phyloP scores from a whole-genome alignment of 164 flowering plant genomes.

The Stephania cephalantha region DNA sequence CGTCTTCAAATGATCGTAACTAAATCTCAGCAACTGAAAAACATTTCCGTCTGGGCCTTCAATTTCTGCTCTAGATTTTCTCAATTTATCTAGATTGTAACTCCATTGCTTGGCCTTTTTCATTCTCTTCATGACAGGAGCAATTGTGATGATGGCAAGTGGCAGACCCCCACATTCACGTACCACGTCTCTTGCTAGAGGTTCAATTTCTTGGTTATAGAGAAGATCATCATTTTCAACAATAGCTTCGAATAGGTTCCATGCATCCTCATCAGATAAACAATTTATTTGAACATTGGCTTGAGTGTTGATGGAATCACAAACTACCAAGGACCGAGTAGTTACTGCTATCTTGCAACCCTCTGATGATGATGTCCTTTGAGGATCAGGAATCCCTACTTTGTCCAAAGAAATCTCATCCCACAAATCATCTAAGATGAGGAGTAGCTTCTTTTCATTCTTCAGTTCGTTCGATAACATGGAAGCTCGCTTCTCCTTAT shows the following conservation, averaged over 20 bases:
- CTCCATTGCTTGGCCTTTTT: slow-evolving; percentile 16
- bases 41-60: slow-evolving; percentile 6
- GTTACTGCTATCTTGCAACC: slow-evolving; percentile 22
- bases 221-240: slow-evolving; percentile 3
- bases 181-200: slow-evolving; percentile 6
- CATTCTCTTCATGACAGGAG: slow-evolving; percentile 15
- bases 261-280: slow-evolving; percentile 16
- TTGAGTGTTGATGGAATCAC: slow-evolving; percentile 16
- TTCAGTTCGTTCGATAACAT: slow-evolving; percentile 8
- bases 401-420: slow-evolving; percentile 12
- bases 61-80: background rate
- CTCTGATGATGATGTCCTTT: slow-evolving; percentile 2
- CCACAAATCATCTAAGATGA: slow-evolving; percentile 31
- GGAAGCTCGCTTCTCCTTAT: slow-evolving; percentile 10
- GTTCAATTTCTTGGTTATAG: background rate
- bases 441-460: slow-evolving; percentile 15
- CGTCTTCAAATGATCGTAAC: slow-evolving; percentile 13
- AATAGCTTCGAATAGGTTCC: slow-evolving; percentile 14
- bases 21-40: slow-evolving; percentile 12
- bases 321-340: slow-evolving; percentile 15
- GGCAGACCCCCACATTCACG: slow-evolving; percentile 24
- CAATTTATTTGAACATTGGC: slow-evolving; percentile 6
- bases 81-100: slow-evolving; percentile 18
- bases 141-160: slow-evolving; percentile 17
- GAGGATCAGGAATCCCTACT: slow-evolving; percentile 24